Percentiles rank a stretch among this genome's conserved stretches.
phyloP scores from a whole-genome alignment of 2,329 filamentous ascomycete species.

The Phoma sp. region DNA sequence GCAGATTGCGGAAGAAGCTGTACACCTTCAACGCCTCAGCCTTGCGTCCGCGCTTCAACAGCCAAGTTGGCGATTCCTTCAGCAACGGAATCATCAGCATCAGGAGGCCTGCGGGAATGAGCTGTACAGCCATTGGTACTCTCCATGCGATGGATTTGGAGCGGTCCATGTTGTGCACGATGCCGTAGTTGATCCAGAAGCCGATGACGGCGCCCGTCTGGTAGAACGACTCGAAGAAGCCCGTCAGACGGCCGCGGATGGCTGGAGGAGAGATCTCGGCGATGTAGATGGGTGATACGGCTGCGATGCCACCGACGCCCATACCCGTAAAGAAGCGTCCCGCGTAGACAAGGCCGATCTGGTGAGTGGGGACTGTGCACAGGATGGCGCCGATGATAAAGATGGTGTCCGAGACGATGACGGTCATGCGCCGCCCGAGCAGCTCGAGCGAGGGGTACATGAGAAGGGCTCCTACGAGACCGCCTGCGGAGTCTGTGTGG shows the following conservation, averaged over 20 bases:
- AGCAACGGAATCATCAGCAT: conserved; percentile 52
- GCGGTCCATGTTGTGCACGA: conserved; percentile 52
- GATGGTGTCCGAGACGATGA: conserved; percentile 54
- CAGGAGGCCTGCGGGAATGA: conserved; percentile 69
- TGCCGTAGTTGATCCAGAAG: conserved; percentile 56
- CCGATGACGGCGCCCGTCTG: conserved; percentile 47
- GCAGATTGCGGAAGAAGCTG: conserved; percentile 69
- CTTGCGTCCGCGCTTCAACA: conserved; percentile 50
- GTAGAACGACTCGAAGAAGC: conserved; percentile 57
- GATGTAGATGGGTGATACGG: conserved; percentile 66
- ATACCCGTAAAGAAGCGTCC: conserved; percentile 49
- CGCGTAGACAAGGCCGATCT: conserved; percentile 49
- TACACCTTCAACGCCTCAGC: conserved; percentile 52
- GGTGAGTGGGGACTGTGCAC: conserved; percentile 39
- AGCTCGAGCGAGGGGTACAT: conserved; percentile 53
- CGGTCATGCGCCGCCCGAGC: conserved; percentile 58
- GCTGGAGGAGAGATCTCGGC: conserved; percentile 64
- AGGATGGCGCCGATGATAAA: conserved; percentile 52
- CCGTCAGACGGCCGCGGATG: conserved; percentile 63
- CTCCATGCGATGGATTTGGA: conserved; percentile 53
- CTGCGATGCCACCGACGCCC: conserved; percentile 50
- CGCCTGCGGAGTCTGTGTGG: conserved; percentile 52
- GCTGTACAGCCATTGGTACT: conserved; percentile 65
- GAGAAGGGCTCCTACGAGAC: conserved; percentile 60
- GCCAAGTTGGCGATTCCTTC: conserved; percentile 53